phyloP scores from a whole-genome alignment of 495 filamentous ascomycete genomes.

The Extremus antarcticus region DNA sequence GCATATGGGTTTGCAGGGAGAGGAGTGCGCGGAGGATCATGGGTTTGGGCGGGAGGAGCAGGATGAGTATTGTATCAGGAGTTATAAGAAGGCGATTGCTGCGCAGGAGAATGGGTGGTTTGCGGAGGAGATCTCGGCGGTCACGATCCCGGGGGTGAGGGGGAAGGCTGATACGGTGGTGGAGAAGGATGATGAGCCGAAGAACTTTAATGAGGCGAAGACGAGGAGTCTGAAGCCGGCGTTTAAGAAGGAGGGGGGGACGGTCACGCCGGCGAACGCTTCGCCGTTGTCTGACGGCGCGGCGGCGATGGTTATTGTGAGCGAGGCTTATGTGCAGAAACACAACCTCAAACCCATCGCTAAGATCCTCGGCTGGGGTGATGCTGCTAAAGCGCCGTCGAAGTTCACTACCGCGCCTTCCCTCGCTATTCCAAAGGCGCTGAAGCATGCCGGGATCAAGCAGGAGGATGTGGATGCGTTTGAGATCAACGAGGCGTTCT shows the following conservation, averaged over 20 bases:
- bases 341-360: constrained; percentile 81
- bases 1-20: constrained; percentile 86
- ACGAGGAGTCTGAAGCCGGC: constrained; percentile 72
- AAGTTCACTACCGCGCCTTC: constrained; percentile 94
- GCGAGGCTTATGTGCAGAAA: constrained; percentile 77
- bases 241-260: constrained; percentile 61
- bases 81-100: constrained; percentile 81
- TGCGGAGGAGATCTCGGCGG: constrained; percentile 73
- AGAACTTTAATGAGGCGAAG: constrained; percentile 93
- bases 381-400: constrained; percentile 77
- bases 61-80: constrained; percentile 86
- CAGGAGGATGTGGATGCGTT: constrained; percentile 75
- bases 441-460: constrained; percentile 76
- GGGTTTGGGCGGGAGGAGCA: constrained; percentile 68
- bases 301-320: constrained; percentile 80
- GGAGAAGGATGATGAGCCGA: constrained; percentile 85
- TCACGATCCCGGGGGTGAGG: constrained; percentile 76
- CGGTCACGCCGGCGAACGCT: constrained; percentile 95
- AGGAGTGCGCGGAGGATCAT: constrained; percentile 85
- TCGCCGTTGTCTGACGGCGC: constrained; percentile 92
- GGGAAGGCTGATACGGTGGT: constrained; percentile 78
- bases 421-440: constrained; percentile 91
- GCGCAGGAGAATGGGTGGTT: constrained; percentile 72
- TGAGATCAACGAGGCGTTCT: constrained; percentile 99
- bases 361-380: constrained; percentile 93